phyloP scores from a whole-genome alignment of 2,329 filamentous ascomycete genomes.

The Fusarium sp. region DNA sequence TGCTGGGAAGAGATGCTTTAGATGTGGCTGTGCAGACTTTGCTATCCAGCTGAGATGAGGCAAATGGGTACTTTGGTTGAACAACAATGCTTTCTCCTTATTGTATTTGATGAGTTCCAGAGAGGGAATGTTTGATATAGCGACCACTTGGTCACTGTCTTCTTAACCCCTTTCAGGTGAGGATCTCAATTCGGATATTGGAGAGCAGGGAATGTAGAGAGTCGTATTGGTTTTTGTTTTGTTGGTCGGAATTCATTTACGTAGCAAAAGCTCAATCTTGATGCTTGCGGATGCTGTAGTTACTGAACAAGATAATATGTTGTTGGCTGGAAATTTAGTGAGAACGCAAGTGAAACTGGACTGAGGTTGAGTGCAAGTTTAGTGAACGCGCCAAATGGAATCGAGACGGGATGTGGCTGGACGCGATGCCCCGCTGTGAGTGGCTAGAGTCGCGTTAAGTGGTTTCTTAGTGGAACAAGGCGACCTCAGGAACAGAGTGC shows the following conservation, averaged over 20 bases:
- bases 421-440: constrained; percentile 46
- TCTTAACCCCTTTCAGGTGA: constrained; percentile 17
- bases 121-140: not conserved
- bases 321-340: constrained; percentile 4
- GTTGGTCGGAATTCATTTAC: not conserved
- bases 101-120: not conserved
- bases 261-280: not conserved
- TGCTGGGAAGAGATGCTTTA: not conserved
- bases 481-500: not conserved
- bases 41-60: not conserved
- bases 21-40: not conserved
- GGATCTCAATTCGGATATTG: not conserved
- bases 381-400: constrained; percentile 28
- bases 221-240: not conserved
- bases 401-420: constrained; percentile 32
- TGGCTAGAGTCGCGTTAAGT: constrained; percentile 47
- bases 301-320: constrained; percentile 4
- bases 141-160: constrained; percentile 35
- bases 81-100: not conserved
- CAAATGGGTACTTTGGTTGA: not conserved
- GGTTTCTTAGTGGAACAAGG: constrained; percentile 21
- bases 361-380: constrained; percentile 31
- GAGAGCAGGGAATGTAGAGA: not conserved
- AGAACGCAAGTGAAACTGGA: constrained; percentile 7
- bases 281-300: not conserved